phyloP scores from a whole-genome alignment of 345 rosid species.

The Eucalyptus curtisii region DNA sequence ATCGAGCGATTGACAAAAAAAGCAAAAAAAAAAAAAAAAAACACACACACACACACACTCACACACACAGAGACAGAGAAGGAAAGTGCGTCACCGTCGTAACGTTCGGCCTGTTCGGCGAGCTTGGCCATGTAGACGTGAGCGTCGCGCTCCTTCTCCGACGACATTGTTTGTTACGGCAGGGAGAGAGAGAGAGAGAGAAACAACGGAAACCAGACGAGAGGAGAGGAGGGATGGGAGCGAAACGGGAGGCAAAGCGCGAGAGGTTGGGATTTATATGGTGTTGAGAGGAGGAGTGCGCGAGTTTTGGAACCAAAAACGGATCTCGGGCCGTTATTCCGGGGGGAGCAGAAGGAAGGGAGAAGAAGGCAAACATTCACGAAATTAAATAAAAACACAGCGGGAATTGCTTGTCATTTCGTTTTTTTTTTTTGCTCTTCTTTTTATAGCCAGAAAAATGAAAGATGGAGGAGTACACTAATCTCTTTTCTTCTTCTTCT shows the following conservation, averaged over 20 bases:
- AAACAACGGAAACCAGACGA: background rate
- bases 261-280: background rate
- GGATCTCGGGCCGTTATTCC: conserved; percentile 43
- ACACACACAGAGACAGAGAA: background rate
- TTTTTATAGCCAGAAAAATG: no score
- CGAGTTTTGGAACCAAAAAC: conserved; percentile 29
- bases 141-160: conserved; percentile 75
- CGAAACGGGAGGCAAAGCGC: background rate
- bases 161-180: conserved; percentile 18
- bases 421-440: no score
- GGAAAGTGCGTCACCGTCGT: conserved; percentile 36
- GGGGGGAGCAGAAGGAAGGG: background rate
- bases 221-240: background rate
- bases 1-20: background rate
- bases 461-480: no score
- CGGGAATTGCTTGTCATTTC: background rate
- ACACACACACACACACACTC: no score
- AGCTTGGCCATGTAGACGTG: conserved; percentile 93
- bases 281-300: conserved; percentile 12
- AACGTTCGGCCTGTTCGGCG: conserved; percentile 93
- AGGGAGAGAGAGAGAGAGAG: background rate
- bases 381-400: background rate
- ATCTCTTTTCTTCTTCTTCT: no score
- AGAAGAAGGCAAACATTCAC: background rate
- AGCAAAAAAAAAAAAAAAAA: background rate